Conservation (phyloP, 129 eudicot species). For the Flaveria brownii region DNA sequence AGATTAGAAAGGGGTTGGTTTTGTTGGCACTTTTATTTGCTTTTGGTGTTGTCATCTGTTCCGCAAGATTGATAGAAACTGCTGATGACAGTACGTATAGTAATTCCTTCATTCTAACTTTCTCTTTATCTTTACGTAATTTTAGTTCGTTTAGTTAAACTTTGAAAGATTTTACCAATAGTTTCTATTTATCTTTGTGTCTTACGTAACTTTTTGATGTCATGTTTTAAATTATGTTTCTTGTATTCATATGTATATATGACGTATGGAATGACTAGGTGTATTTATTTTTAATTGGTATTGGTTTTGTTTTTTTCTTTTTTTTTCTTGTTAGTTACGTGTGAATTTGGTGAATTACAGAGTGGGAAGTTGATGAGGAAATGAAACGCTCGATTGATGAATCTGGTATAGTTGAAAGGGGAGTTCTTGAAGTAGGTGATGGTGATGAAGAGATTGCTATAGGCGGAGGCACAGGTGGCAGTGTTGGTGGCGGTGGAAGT, state of each 20-base stretch:
- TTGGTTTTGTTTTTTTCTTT: background rate
- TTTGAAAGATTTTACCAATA: too few relatives aligned
- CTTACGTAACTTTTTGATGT: background rate
- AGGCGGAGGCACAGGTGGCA: background rate
- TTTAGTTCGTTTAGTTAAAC: too few relatives aligned
- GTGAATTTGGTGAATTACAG: slow-evolving; percentile 25
- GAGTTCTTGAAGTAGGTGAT: slow-evolving; percentile 10
- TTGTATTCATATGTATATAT: background rate
- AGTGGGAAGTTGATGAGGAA: slow-evolving; percentile 20
- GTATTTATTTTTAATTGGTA: background rate
- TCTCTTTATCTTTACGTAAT: background rate
- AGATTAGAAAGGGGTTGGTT: slow-evolving; percentile 30
- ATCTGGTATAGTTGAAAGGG: slow-evolving; percentile 21
- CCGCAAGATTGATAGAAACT: slow-evolving; percentile 36
- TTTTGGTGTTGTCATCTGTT: slow-evolving; percentile 29
- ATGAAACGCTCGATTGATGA: slow-evolving; percentile 20
- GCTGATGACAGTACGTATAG: slow-evolving; percentile 32
- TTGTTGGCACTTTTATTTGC: slow-evolving; percentile 37
- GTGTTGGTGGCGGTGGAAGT: background rate
- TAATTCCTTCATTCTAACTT: background rate
- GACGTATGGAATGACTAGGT: background rate
- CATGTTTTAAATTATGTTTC: background rate
- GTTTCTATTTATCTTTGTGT: background rate
- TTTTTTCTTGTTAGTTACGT: background rate
- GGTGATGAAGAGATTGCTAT: too few relatives aligned